Base-by-base conservation (phyloP, 2,329 filamentous ascomycete genomes). In the Penicillium sp. region DNA sequence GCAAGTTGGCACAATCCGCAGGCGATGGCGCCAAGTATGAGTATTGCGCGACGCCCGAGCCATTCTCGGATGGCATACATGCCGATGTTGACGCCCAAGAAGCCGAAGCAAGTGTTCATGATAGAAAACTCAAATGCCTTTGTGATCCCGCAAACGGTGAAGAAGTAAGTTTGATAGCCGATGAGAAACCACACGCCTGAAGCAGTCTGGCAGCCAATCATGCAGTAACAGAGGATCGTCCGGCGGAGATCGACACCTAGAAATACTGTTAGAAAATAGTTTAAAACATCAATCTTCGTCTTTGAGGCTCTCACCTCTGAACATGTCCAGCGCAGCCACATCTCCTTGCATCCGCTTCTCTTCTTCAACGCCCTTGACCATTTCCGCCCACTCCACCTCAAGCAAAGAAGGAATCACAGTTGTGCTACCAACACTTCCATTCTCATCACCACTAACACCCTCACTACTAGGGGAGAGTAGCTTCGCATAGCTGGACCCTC, bases 101-200 rank as follows among this genome's bases (percentile, higher is more conserved):
- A 77, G 2, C 79, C 79, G 18, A 82, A 62, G 49, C 77, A 81
- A 3, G 76, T 78, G 55, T 77, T 79, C 73, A 83, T 77, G 45
- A 83, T 75, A 7, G 74, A 74, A 62, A 76, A 82, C 42, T 77
- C 72, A 65, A 83, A 83, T 1, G 79, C 71, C 21, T 79, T 71
- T 24, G 72, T 65, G 24, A 79, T 71, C 1, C 77, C 77, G 2
- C 74, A 71, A 0, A 79, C 73, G 19, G 71, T 72, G 62, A 78
- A 71, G 63, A 79, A 82, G 62, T 81, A 82, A 2, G 79, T 81
- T 6, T 75, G 68, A 55, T 82, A 82, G 36, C 73, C 77, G 56
- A 81, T 81, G 39, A 80, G 65, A 60, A 81, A 82, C 77, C 79
- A 82, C 0, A 76, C 72, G 3, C 80, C 80, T 0, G 75, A 71